Percentiles rank a stretch among this genome's conserved stretches.
These are phyloP conservation scores for Corylus heterophylla DNA, from an alignment of 306 rosid genomes.

Conservation along the genomic window DNA sequence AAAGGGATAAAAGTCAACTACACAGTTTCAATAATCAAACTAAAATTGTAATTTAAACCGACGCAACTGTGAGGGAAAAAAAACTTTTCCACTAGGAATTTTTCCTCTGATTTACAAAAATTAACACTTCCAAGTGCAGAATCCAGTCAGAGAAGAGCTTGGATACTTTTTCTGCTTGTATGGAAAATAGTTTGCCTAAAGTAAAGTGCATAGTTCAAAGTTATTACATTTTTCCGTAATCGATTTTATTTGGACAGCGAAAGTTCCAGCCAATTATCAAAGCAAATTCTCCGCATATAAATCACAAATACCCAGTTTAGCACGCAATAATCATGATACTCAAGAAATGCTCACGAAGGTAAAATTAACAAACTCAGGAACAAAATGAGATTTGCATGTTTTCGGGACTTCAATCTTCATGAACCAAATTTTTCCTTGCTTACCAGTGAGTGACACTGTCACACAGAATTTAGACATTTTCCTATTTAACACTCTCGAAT, in stretches of 20 bases:
- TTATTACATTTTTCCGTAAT: background rate
- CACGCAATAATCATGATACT: background rate
- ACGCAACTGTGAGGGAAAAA: background rate
- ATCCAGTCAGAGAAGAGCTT: background rate
- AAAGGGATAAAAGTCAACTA: background rate
- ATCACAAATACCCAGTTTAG: background rate
- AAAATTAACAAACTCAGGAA: background rate
- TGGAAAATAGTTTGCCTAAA: background rate
- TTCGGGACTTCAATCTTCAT: background rate
- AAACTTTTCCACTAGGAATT: too few species aligned
- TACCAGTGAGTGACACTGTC: background rate
- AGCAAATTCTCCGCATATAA: background rate
- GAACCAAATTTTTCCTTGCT: background rate
- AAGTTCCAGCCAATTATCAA: background rate
- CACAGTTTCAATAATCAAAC: background rate
- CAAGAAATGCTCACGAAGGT: background rate
- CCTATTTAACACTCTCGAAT: background rate
- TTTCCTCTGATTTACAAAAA: background rate
- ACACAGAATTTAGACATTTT: background rate
- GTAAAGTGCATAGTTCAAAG: background rate
- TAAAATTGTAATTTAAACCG: background rate
- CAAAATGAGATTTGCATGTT: background rate
- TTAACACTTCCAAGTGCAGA: background rate
- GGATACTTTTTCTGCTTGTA: background rate
- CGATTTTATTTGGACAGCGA: background rate